A percentile compares a stretch with the other conserved stretches of the same genome.
Evolutionary conservation across 2,329 filamentous ascomycete species (phyloP).

Genomic region (Geoglossum cookeanum): DNA sequence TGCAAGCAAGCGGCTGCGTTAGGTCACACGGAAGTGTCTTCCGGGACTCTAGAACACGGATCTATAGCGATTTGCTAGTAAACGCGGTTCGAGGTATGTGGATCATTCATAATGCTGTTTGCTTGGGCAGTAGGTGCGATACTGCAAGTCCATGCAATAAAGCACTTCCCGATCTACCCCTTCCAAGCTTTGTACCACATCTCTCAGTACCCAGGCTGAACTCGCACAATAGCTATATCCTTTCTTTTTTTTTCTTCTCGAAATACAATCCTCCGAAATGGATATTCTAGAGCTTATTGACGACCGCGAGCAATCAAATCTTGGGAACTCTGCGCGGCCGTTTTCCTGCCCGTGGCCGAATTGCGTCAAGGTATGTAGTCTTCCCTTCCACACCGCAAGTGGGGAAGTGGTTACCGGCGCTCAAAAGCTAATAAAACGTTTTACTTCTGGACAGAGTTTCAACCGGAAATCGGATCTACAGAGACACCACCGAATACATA

Average conservation of each 20-base stretch:
- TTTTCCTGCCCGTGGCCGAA: conserved; percentile 14
- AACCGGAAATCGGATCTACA: conserved; percentile 54
- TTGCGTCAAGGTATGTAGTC: conserved; percentile 13
- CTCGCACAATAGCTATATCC: background rate
- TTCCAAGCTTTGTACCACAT: background rate
- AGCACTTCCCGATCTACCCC: background rate
- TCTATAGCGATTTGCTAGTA: background rate
- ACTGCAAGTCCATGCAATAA: conserved; percentile 1
- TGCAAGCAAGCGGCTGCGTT: background rate
- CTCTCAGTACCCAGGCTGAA: background rate
- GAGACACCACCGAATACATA: conserved; percentile 52
- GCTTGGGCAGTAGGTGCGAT: background rate
- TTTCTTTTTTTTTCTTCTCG: background rate
- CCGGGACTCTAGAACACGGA: background rate
- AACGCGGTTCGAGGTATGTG: background rate
- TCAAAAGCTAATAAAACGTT: conserved; percentile 2
- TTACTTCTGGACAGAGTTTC: conserved; percentile 34
- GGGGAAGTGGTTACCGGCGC: no score
- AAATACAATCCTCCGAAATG: background rate
- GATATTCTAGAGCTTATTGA: conserved; percentile 5
- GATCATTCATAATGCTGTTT: background rate
- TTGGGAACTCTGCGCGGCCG: conserved; percentile 5
- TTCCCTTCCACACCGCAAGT: background rate
- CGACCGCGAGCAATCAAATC: background rate
- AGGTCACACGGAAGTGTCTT: background rate